phyloP scores from a whole-genome alignment of 441 rosid genomes.

The Theobroma grandiflorum region DNA sequence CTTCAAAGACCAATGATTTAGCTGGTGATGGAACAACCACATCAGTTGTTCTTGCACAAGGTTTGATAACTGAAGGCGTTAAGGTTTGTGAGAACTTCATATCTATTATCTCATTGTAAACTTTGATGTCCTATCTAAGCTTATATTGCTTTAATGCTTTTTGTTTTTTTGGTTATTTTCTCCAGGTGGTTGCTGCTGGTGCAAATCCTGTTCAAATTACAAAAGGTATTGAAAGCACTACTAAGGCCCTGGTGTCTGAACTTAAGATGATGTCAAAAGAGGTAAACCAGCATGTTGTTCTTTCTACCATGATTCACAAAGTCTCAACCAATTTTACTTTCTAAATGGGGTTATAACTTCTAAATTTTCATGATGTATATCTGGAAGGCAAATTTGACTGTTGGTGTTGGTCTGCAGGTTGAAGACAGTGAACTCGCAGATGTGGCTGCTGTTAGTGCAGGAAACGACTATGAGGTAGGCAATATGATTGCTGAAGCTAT shows the following conservation, averaged over 20 bases:
- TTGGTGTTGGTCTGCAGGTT: constrained; percentile 52
- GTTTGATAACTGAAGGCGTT: constrained; percentile 93
- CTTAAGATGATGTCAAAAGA: constrained; percentile 88
- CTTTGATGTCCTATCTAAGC: not conserved
- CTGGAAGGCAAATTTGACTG: not conserved
- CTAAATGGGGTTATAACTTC: not conserved
- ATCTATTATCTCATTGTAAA: not conserved
- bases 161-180: not conserved
- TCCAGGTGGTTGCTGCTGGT: constrained; percentile 95
- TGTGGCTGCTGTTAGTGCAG: constrained; percentile 99
- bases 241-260: constrained; percentile 79
- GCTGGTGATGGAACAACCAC: constrained; percentile 99
- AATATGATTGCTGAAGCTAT: constrained; percentile 97
- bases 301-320: not conserved
- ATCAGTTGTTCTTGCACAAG: constrained; percentile 98
- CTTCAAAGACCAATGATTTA: constrained; percentile 96
- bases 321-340: not conserved
- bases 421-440: constrained; percentile 97
- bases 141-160: constrained; percentile 5
- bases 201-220: constrained; percentile 91
- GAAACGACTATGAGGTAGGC: constrained; percentile 91
- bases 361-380: not conserved
- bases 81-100: constrained; percentile 56
- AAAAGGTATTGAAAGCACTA: constrained; percentile 87
- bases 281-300: constrained; percentile 46